Percentiles rank a stretch among this genome's conserved stretches.
Evolutionary conservation across 768 basidiomycete species (phyloP).

Genomic region (Russula virescens): DNA sequence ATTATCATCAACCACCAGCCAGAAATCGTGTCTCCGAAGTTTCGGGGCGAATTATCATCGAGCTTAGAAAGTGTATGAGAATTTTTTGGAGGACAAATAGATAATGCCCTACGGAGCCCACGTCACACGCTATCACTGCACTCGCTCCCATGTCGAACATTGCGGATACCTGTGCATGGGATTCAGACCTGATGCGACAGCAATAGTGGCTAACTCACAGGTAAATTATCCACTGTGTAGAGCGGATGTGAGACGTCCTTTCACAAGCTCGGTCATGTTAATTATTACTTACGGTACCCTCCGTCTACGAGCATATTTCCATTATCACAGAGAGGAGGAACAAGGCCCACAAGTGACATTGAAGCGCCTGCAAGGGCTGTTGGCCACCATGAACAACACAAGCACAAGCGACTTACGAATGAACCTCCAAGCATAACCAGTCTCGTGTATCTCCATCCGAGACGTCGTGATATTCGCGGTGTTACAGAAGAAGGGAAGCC

Average conservation of each 20-base stretch:
- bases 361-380: constrained; percentile 63
- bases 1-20: constrained; percentile 96
- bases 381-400: background rate
- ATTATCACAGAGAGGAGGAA: constrained; percentile 92
- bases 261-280: background rate
- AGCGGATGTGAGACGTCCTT: constrained; percentile 7
- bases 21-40: constrained; percentile 91
- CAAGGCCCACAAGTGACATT: constrained; percentile 92
- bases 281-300: constrained; percentile 65
- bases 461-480: constrained; percentile 96
- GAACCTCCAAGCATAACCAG: constrained; percentile 97
- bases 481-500: constrained; percentile 98
- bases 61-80: constrained; percentile 40
- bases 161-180: constrained; percentile 64
- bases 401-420: constrained; percentile 50
- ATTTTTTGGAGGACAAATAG: background rate
- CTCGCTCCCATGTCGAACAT: constrained; percentile 92
- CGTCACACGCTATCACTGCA: constrained; percentile 88
- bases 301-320: constrained; percentile 90
- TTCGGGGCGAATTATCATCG: constrained; percentile 92
- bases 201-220: constrained; percentile 42
- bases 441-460: constrained; percentile 94
- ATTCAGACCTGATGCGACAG: background rate
- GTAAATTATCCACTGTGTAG: constrained; percentile 75
- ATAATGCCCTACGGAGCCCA: constrained; percentile 61